phyloP scores from a whole-genome alignment of 176 grass and related monocot species.

The Ananas comosus region DNA sequence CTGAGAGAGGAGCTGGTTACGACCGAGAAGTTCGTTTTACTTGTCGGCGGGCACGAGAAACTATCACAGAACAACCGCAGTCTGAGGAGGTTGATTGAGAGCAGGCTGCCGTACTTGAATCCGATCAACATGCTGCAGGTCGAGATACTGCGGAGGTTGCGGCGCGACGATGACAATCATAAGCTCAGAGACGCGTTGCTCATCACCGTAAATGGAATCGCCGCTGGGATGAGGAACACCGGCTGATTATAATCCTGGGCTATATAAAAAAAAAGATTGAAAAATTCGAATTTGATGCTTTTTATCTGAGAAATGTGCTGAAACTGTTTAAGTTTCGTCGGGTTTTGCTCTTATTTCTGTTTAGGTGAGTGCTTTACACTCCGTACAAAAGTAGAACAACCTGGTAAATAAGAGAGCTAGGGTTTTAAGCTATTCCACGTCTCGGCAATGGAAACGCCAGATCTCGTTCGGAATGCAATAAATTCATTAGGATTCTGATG shows the following conservation, averaged over 20 bases:
- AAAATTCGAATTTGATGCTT: neutral
- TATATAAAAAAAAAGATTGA: too few relatives aligned
- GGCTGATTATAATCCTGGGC: slow-evolving; percentile 21
- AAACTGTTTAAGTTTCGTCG: too few relatives aligned
- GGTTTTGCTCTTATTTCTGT: too few relatives aligned
- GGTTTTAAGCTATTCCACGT: too few relatives aligned
- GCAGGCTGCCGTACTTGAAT: slow-evolving; percentile 63
- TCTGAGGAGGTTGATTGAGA: slow-evolving; percentile 60
- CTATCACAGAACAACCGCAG: slow-evolving; percentile 61
- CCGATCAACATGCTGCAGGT: slow-evolving; percentile 90
- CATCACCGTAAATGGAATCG: slow-evolving; percentile 90
- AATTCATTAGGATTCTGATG: too few relatives aligned
- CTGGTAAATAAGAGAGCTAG: too few relatives aligned
- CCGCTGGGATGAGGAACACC: slow-evolving; percentile 90
- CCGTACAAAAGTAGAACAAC: too few relatives aligned
- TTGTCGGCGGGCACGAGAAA: slow-evolving; percentile 65
- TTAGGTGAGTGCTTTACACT: too few relatives aligned
- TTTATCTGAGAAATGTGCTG: too few relatives aligned
- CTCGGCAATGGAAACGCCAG: too few relatives aligned
- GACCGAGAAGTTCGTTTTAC: slow-evolving; percentile 52
- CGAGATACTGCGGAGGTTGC: slow-evolving; percentile 60
- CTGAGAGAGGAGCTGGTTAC: slow-evolving; percentile 41
- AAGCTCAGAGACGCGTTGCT: slow-evolving; percentile 75
- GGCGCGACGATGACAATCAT: slow-evolving; percentile 51
- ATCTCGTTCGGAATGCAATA: too few relatives aligned